Conservation (phyloP, 345 rosid genomes). For the Gossypium herbaceum region DNA sequence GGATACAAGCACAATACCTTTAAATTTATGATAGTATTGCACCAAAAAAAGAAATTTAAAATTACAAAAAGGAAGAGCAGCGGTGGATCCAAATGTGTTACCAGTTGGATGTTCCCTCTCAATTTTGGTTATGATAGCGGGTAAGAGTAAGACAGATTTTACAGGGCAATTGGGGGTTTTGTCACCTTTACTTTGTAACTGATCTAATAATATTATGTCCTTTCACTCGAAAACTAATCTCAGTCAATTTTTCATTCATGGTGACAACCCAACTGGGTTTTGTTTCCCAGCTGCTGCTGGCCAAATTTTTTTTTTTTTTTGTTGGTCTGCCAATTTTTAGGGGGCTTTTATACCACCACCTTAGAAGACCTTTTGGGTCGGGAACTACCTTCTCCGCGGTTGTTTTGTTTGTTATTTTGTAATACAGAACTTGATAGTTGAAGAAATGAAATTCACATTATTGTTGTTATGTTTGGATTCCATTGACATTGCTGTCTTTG, state of each 20-base stretch:
- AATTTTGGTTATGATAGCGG: constrained; percentile 24
- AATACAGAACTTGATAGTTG: neutral
- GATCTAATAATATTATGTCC: neutral
- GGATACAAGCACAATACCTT: constrained; percentile 94
- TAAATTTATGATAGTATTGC: constrained; percentile 20
- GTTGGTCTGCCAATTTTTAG: neutral
- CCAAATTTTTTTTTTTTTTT: neutral
- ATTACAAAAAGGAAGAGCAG: neutral
- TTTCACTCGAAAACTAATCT: neutral
- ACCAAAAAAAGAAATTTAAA: too few species aligned
- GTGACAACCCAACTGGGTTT: neutral
- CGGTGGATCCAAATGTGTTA: neutral
- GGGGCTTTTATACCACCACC: neutral
- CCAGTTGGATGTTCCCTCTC: constrained; percentile 21
- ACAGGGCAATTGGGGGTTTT: neutral
- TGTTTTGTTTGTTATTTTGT: neutral
- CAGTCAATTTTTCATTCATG: neutral
- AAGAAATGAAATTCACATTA: neutral
- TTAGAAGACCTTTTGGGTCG: neutral
- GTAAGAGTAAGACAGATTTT: neutral
- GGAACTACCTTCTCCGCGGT: neutral
- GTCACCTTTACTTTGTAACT: neutral
- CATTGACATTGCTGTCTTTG: neutral
- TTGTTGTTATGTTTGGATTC: neutral
- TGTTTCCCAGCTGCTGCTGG: neutral